Evolutionary conservation across 495 filamentous ascomycete genomes (phyloP).

Genomic region (Thermothielavioides terrestris): DNA sequence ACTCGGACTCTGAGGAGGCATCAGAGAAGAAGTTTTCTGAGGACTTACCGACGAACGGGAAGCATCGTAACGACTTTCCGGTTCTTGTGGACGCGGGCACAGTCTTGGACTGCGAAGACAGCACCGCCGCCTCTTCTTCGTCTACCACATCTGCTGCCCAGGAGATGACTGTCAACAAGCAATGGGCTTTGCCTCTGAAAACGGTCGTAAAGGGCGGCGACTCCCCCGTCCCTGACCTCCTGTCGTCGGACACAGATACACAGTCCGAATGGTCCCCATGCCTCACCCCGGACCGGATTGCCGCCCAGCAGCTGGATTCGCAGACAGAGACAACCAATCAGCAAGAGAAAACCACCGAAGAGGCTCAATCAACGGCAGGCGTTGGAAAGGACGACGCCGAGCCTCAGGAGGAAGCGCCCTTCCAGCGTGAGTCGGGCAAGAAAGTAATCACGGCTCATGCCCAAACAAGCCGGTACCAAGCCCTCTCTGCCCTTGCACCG

Average conservation of each 20-base stretch:
- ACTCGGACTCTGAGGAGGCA: not conserved
- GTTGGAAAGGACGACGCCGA: no score
- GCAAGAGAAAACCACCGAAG: not conserved
- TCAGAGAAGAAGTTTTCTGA: not conserved
- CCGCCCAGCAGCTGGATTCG: not conserved
- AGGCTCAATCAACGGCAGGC: not conserved
- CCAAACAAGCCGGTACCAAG: no score
- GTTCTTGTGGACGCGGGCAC: not conserved
- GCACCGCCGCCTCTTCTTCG: not conserved
- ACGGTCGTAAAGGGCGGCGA: no score
- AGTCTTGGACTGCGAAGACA: not conserved
- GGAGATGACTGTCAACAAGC: not conserved
- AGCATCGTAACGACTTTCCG: not conserved
- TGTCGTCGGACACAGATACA: not conserved
- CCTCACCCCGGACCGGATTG: not conserved
- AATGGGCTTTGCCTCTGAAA: not conserved
- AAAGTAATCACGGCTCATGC: no score
- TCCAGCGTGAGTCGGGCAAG: no score
- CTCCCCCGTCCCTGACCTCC: not conserved
- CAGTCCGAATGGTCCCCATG: not conserved
- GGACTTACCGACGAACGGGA: not conserved
- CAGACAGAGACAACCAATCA: no score
- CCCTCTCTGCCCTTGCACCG: not conserved
- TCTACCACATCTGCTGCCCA: not conserved
- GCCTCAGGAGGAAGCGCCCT: no score